A percentile compares a stretch with the other conserved stretches of the same genome.
Evolutionary conservation across 2,329 filamentous ascomycete genomes (phyloP).

Genomic region (Fusarium pseudoanthophilum): DNA sequence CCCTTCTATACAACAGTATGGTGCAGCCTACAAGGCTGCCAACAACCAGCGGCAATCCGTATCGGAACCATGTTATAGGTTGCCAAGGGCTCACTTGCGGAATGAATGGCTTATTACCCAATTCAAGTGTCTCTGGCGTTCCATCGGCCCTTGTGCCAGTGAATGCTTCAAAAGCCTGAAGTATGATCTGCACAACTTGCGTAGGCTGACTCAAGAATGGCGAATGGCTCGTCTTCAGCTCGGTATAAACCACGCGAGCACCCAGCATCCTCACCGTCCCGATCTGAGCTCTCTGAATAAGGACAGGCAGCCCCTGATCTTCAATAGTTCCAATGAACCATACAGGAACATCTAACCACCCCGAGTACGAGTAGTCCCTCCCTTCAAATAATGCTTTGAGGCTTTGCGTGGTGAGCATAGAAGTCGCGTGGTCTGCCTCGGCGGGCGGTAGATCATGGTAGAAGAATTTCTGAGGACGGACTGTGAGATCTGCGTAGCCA

Average conservation of each 20-base stretch:
- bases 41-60: not conserved
- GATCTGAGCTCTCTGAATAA: not conserved
- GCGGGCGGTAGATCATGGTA: not conserved
- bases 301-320: not conserved
- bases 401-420: conserved; percentile 1
- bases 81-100: not conserved
- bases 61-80: not conserved
- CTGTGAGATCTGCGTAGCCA: not conserved
- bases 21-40: not conserved
- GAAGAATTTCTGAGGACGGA: not conserved
- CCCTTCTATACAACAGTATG: not conserved
- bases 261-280: not conserved
- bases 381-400: not conserved
- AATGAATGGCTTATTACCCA: not conserved
- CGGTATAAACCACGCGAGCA: not conserved
- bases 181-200: not conserved
- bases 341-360: not conserved
- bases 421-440: not conserved
- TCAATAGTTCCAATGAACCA: conserved; percentile 1
- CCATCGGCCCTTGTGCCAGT: not conserved
- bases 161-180: not conserved
- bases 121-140: not conserved
- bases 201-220: not conserved
- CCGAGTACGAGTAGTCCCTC: not conserved
- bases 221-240: not conserved